Evolutionary conservation across 2,329 filamentous ascomycete species (phyloP), one percentile per base, ranked within the genome.

Genomic region (Mollisiaceae sp.): DNA sequence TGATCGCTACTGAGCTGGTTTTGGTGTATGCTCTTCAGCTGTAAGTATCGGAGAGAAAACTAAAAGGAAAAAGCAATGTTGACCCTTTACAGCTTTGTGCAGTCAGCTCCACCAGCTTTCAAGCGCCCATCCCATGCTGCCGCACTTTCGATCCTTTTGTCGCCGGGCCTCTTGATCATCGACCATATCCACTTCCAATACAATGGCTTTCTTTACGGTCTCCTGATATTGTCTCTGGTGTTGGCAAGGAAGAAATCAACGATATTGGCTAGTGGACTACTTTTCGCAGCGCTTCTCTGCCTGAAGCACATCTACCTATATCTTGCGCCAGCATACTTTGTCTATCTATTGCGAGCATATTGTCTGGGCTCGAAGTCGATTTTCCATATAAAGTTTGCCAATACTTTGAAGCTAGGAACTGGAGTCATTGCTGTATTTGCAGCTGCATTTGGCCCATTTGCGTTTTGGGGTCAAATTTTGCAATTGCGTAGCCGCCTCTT

Each of bases 171-270:
- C 41, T 83, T 99, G 66, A 96, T 99, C 76, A 98, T 99, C 77
- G 95, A 99, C 76, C 95, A 99, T 77, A 94, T 97, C 70, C 94
- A 97, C 78, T 99, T 99, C 78, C 95, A 99, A 82, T 99, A 99
- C 82, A 99, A 99, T 81, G 94, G 95, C 47, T 93, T 94, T 79
- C 88, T 99, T 79, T 99, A 98, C 77, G 95, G 95, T 43, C 82
- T 98, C 52, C 82, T 99, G 59, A 86, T 98, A 43, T 83, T 94
- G 62, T 98, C 95, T 2, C 84, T 99, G 57, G 91, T 96, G 1
- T 81, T 96, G 65, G 93, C 93, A 8, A 89, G 92, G 59, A 87
- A 89, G 72, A 87, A 86, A 74, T 90, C 90, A 2, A 91, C 91
- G 0, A 82, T 95, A 39, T 84, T 98, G 14, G 82, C 83, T 55